These are phyloP conservation scores for Eucalyptus polyanthemos DNA, from an alignment of 345 rosid genomes.

Conservation along the genomic window DNA sequence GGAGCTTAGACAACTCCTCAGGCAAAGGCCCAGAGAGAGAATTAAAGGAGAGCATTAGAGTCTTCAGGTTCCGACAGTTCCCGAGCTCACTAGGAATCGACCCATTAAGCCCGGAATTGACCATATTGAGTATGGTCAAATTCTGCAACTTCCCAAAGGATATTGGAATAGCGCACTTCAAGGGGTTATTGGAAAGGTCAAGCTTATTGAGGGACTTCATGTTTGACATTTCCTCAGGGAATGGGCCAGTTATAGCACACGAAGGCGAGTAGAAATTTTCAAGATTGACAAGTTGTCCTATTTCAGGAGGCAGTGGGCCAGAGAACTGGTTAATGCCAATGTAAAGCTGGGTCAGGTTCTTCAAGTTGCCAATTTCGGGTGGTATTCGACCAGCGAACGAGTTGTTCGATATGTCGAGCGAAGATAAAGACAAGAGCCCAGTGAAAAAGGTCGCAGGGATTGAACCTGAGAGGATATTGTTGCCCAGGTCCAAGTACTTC, in stretches of 20 bases:
- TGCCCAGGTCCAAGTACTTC: constrained; percentile 47
- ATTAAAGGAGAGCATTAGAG: constrained; percentile 63
- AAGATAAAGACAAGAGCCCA: constrained; percentile 28
- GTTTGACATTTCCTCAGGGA: constrained; percentile 47
- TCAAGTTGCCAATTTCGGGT: constrained; percentile 40
- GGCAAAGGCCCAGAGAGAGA: constrained; percentile 60
- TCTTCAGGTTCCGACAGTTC: constrained; percentile 41
- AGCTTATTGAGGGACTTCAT: constrained; percentile 34
- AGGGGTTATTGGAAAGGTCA: constrained; percentile 80
- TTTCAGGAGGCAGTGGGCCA: constrained; percentile 60
- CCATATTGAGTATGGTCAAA: constrained; percentile 40
- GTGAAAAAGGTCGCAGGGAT: constrained; percentile 29
- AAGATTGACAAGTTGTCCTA: constrained; percentile 48
- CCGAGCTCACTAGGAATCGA: constrained; percentile 71
- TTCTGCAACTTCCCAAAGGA: constrained; percentile 42
- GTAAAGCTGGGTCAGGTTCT: constrained; percentile 52
- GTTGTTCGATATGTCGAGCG: constrained; percentile 71
- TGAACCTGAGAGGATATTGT: constrained; percentile 51
- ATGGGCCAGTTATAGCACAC: constrained; percentile 57
- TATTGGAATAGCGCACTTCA: constrained; percentile 52
- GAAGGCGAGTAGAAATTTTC: constrained; percentile 39
- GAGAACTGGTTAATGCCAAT: constrained; percentile 57
- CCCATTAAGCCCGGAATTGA: constrained; percentile 48
- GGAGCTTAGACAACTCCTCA: constrained; percentile 45
- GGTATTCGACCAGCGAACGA: constrained; percentile 52